Base-by-base conservation (phyloP, 2,329 filamentous ascomycete genomes). In the Hymenoscyphus albidus region DNA sequence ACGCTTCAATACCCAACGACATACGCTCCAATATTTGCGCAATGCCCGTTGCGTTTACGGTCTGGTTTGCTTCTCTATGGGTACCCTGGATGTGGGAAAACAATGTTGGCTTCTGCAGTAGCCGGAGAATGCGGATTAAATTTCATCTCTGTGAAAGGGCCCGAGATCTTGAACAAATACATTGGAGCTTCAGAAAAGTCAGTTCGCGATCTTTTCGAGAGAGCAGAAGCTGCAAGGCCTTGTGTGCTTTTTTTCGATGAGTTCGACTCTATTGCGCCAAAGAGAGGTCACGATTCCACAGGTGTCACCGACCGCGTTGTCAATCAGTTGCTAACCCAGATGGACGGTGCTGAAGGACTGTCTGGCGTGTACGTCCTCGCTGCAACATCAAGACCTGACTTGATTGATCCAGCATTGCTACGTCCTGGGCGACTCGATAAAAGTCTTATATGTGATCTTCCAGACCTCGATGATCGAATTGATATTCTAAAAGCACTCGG, bases 161-260 rank as follows among this genome's bases (percentile, higher is more conserved):
- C 95, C 0, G 96, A 99, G 77, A 98, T 99, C 65, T 80, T 99
- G 62, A 99, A 99, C 82, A 99, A 99, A 79, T 99, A 99, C 77
- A 99, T 99, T 65, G 95, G 95, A 74, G 95, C 95, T 0, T 96
- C 91, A 35, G 95, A 99, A 74, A 99, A 99, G 82, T 93, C 88
- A 66, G 93, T 99, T 6, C 88, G 96, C 54, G 95, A 99, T 76
- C 82, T 99, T 0, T 99, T 99, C 73, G 94, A 97, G 75, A 87
- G 95, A 54, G 95, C 95, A 0, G 88, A 89, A 74, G 94, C 95
- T 2, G 95, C 95, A 4, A 88, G 90, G 65, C 96, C 96, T 0
- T 98, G 95, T 72, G 91, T 99, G 4, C 82, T 99, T 9, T 99
- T 99, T 82, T 99, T 99, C 74, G 95, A 99, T 74, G 95, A 99